Conservation (phyloP, 257 asterid species). For the Scutellaria galericulata region DNA sequence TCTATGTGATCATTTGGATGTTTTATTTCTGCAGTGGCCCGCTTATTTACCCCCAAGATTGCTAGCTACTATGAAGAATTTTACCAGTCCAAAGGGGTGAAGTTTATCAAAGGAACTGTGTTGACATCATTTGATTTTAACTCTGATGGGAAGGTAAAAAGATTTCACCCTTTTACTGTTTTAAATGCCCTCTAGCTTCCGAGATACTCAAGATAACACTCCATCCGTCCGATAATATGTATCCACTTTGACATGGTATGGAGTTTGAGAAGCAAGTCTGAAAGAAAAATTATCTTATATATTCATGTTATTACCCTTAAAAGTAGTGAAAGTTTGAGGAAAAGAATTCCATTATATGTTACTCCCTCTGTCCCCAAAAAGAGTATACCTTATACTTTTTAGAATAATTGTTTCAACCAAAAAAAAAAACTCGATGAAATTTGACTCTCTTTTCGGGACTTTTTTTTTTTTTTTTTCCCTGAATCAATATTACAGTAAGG, state of each 20-base stretch:
- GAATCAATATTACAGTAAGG: no score
- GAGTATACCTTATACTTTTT: no score
- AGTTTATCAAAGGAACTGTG: conserved; percentile 86
- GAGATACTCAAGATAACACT: conserved; percentile 1
- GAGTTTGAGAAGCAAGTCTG: conserved; percentile 12
- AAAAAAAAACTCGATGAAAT: no score
- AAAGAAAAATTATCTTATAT: neutral
- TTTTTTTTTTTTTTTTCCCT: no score
- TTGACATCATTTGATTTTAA: conserved; percentile 84
- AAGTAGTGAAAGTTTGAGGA: conserved; percentile 1
- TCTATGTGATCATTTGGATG: conserved; percentile 1
- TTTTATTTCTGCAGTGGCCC: conserved; percentile 76
- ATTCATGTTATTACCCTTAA: neutral
- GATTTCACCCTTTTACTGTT: neutral
- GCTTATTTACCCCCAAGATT: conserved; percentile 82
- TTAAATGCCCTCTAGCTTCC: conserved; percentile 16
- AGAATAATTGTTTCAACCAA: no score
- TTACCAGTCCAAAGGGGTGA: conserved; percentile 91
- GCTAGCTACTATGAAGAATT: conserved; percentile 89
- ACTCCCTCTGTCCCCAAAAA: neutral
- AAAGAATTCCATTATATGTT: neutral
- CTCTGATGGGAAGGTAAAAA: conserved; percentile 76
- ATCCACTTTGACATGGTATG: conserved; percentile 17
- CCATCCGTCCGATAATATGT: neutral
- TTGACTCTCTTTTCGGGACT: no score